Evolutionary conservation across 2,329 filamentous ascomycete species (phyloP), one percentile per base, ranked within the genome.

Genomic region (Lithohypha guttulata): DNA sequence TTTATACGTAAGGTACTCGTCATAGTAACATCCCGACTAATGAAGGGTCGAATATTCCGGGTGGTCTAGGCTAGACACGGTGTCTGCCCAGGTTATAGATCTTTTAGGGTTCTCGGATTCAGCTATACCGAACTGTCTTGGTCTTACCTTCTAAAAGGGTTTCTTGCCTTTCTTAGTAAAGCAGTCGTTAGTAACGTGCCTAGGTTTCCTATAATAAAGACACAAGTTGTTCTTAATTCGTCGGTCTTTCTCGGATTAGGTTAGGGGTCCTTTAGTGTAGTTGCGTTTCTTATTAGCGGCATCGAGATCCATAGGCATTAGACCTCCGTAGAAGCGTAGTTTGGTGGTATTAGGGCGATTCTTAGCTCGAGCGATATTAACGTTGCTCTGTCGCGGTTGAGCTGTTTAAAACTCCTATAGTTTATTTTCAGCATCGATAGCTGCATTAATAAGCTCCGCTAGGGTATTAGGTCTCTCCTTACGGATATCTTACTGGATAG

Each of bases 271-370:
- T 38, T 39, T 31, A 11, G 8, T n/a, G 26, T 31, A 28, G 22
- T 15, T 22, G 11, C 13, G n/a, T 25, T 15, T 25, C 10, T 14
- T 35, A 6, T 18, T 21, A 8, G 19, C 33, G 19, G 21, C 19
- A 23, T 35, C 33, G 18, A 35, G 33, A 20, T 35, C 33, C 25
- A 35, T 35, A 23, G 19, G 18, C 9, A 23, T 26, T 4, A n/a
- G 22, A 6, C 19, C 11, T 5, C 18, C 11, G 17, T 35, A 22
- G 11, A 11, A 14, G n/a, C 18, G n/a, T 4, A 20, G n/a, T 23
- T 35, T 6, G 7, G n/a, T n/a, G 10, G 22, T 11, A 23, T 35
- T 35, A 4, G 19, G 22, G 18, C 25, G 22, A 13, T 17, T n/a
- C 14, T 25, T 22, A 14, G 22, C 14, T n/a, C 18, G n/a, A n/a